phyloP scores from a whole-genome alignment of 2,329 filamentous ascomycete species.

The Colletotrichum sidae region DNA sequence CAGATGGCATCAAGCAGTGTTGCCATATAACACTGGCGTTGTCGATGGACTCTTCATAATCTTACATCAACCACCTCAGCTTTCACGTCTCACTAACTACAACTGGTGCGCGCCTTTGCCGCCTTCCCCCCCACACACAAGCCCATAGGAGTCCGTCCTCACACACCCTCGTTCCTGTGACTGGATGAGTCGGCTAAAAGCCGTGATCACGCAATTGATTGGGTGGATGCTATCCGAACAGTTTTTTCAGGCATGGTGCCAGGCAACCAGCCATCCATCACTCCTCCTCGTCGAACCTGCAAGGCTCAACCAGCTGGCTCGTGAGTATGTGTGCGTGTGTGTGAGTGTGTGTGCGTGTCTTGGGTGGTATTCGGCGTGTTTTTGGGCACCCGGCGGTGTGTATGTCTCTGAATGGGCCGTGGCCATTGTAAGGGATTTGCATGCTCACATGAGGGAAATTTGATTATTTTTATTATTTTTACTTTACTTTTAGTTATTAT shows the following conservation, averaged over 20 bases:
- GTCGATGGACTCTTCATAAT: conserved; percentile 15
- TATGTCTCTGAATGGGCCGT: conserved; percentile 1
- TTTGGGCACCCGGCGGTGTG: not conserved
- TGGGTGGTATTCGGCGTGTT: not conserved
- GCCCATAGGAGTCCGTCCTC: conserved; percentile 19
- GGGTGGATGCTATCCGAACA: conserved; percentile 29
- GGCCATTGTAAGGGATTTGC: conserved; percentile 1
- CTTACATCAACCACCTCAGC: conserved; percentile 14
- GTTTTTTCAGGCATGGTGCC: conserved; percentile 2
- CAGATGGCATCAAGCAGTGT: not conserved
- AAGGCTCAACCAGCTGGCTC: not conserved
- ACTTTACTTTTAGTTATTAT: too few relatives aligned
- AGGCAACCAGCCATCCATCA: conserved; percentile 13
- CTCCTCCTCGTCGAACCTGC: not conserved
- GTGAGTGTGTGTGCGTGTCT: not conserved
- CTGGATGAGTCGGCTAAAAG: conserved; percentile 30
- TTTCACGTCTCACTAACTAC: not conserved
- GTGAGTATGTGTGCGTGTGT: not conserved
- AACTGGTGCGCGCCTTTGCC: conserved; percentile 9
- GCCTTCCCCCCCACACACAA: not conserved
- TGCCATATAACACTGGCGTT: not conserved
- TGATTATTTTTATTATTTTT: too few relatives aligned
- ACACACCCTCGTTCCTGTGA: not conserved
- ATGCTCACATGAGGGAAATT: conserved; percentile 1
- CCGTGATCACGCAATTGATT: conserved; percentile 36